A percentile compares a stretch with the other conserved stretches of the same genome.
These are phyloP conservation scores for Auricularia heimuer DNA, from an alignment of 768 basidiomycete genomes.

Conservation along the genomic window DNA sequence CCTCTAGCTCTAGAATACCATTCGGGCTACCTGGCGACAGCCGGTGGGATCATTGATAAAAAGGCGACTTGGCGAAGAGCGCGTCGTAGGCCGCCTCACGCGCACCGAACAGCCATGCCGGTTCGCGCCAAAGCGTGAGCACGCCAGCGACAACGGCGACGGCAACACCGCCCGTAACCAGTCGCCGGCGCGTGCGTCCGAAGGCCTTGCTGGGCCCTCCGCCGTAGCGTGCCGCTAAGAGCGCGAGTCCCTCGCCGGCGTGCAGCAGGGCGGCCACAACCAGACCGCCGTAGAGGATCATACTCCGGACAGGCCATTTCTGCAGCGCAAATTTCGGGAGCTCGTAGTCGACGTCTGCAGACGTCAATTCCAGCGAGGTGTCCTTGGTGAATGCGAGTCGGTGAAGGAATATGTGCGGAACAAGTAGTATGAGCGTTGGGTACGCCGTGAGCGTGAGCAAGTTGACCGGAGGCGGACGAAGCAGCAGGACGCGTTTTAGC, in stretches of 20 bases:
- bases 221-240: neutral
- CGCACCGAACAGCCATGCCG: neutral
- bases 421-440: conserved; percentile 40
- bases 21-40: too few species aligned
- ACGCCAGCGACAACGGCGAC: neutral
- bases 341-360: conserved; percentile 67
- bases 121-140: neutral
- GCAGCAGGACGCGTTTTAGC: conserved; percentile 44
- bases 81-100: neutral
- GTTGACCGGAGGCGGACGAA: conserved; percentile 28
- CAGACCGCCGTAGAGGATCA: conserved; percentile 54
- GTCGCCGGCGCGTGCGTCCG: neutral
- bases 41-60: neutral
- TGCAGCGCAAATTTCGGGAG: conserved; percentile 67
- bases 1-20: too few species aligned
- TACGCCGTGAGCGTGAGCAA: conserved; percentile 57
- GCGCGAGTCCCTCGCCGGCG: conserved; percentile 43
- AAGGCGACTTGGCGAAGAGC: neutral
- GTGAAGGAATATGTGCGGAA: conserved; percentile 62
- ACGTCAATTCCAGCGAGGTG: conserved; percentile 45
- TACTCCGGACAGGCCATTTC: conserved; percentile 51
- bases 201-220: neutral
- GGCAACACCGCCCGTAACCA: neutral
- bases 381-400: conserved; percentile 43
- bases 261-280: conserved; percentile 49